Percentiles rank a stretch among this genome's conserved stretches.
Evolutionary conservation across 768 basidiomycete genomes (phyloP).

Genomic region (Mrakia blollopis): DNA sequence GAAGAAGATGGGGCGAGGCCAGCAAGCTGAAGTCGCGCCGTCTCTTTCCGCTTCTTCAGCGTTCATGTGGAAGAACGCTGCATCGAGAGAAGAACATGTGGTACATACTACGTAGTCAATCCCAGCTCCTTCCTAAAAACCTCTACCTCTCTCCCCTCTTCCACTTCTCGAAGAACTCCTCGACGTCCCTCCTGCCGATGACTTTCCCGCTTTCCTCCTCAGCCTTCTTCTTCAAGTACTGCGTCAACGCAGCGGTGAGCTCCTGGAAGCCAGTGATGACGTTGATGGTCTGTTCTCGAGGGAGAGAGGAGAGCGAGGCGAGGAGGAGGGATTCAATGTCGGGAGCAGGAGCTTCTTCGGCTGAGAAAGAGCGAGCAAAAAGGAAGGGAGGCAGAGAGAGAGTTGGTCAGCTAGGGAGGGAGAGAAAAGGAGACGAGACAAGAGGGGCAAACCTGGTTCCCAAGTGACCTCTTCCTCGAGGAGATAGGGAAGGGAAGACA

Average conservation of each 20-base stretch:
- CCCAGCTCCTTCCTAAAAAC: no score
- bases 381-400: not conserved
- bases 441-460: not conserved
- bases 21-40: no score
- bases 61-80: no score
- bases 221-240: not conserved
- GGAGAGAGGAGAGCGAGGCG: conserved; percentile 1
- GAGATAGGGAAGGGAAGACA: not conserved
- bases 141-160: not conserved
- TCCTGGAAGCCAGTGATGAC: conserved; percentile 12
- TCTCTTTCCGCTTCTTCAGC: no score
- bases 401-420: not conserved
- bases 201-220: not conserved
- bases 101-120: no score
- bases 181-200: not conserved
- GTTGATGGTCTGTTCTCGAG: not conserved
- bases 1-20: no score
- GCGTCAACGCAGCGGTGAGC: not conserved
- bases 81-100: no score
- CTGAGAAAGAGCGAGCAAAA: not conserved
- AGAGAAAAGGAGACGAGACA: no score
- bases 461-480: conserved; percentile 17
- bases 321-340: not conserved
- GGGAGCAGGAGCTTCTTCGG: not conserved
- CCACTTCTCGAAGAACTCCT: conserved; percentile 11